Conservation (phyloP, 345 rosid species). For the Microcos paniculata region DNA sequence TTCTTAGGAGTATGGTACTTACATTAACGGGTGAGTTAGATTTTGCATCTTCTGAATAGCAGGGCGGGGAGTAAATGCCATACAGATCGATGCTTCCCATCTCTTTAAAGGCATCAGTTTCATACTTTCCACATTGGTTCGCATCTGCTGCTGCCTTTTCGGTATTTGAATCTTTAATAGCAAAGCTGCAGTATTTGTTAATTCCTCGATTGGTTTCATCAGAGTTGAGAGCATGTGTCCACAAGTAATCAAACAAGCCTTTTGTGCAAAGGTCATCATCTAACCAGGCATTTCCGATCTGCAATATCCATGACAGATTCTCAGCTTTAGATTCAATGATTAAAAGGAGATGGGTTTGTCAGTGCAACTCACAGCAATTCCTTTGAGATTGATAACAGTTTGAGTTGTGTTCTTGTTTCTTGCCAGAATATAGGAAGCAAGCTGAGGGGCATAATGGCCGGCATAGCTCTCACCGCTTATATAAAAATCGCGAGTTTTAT, state of each 20-base stretch:
- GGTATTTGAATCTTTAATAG: conserved; percentile 1
- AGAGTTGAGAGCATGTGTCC: conserved; percentile 54
- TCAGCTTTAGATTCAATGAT: not conserved
- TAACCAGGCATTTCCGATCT: conserved; percentile 57
- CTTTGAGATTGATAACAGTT: conserved; percentile 46
- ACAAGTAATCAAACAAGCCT: conserved; percentile 39
- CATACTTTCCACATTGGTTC: conserved; percentile 15
- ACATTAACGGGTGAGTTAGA: conserved; percentile 18
- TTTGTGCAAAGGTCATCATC: conserved; percentile 19
- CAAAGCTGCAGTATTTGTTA: conserved; percentile 33
- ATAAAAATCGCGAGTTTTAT: conserved; percentile 33
- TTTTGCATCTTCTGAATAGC: conserved; percentile 20
- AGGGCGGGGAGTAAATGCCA: conserved; percentile 45
- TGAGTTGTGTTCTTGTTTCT: conserved; percentile 28
- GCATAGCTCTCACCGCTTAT: conserved; percentile 51
- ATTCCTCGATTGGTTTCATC: conserved; percentile 43
- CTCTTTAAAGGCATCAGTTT: not conserved
- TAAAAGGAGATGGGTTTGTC: not conserved
- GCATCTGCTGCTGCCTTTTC: conserved; percentile 2
- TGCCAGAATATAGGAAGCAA: conserved; percentile 23
- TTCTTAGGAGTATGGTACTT: conserved; percentile 14
- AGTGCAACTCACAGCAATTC: conserved; percentile 43
- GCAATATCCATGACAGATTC: not conserved
- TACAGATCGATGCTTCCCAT: conserved; percentile 25
- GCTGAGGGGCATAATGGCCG: conserved; percentile 27